A percentile compares a stretch with the other conserved stretches of the same genome.
Evolutionary conservation across 305 asterid species (phyloP).

Genomic region (Coffea humblotiana): DNA sequence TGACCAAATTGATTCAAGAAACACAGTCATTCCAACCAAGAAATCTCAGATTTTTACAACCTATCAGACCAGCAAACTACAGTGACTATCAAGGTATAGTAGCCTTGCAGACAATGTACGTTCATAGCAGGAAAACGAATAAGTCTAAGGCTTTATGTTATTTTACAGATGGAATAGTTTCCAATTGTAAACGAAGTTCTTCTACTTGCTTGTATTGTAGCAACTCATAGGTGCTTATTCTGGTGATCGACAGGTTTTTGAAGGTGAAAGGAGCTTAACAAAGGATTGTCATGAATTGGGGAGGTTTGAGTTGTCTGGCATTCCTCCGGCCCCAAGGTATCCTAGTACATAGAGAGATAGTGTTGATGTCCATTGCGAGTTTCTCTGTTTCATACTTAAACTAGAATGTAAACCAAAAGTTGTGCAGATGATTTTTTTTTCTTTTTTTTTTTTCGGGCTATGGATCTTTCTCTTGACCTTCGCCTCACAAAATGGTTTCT

Average conservation of each 20-base stretch:
- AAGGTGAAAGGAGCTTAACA: slow-evolving; percentile 37
- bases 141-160: too few relatives aligned
- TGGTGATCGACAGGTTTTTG: slow-evolving; percentile 17
- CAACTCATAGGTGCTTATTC: not conserved
- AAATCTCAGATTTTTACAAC: slow-evolving; percentile 33
- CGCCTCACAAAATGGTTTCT: too few relatives aligned
- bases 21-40: slow-evolving; percentile 21
- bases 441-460: too few relatives aligned
- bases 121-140: too few relatives aligned
- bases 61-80: slow-evolving; percentile 35
- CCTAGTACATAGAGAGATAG: too few relatives aligned
- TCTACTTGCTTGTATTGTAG: not conserved
- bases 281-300: slow-evolving; percentile 31
- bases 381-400: too few relatives aligned
- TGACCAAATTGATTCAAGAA: slow-evolving; percentile 37
- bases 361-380: not conserved
- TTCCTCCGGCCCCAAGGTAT: slow-evolving; percentile 37
- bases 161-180: too few relatives aligned
- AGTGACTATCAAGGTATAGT: slow-evolving; percentile 28
- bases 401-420: too few relatives aligned
- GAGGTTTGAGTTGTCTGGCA: slow-evolving; percentile 30
- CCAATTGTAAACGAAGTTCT: too few relatives aligned
- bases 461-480: too few relatives aligned
- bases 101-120: not conserved
- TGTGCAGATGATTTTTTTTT: too few relatives aligned